These are phyloP conservation scores for Beauveria australis DNA, from an alignment of 2,329 filamentous ascomycete genomes.

Conservation along the genomic window DNA sequence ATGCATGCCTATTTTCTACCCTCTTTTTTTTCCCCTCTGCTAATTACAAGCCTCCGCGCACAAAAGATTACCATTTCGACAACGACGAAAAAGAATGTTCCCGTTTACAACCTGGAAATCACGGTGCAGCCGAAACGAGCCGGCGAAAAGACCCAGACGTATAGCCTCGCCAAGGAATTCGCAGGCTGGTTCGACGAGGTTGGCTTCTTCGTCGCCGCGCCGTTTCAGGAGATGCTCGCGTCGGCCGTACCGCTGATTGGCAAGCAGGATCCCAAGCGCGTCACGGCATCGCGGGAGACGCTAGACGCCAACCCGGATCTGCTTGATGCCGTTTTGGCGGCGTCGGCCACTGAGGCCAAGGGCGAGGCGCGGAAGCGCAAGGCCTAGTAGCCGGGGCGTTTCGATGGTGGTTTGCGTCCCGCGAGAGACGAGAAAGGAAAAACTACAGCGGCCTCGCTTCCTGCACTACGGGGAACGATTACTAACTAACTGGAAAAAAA, in stretches of 20 bases:
- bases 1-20: constrained; percentile 11
- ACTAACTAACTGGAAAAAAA: neutral
- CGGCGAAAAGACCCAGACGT: constrained; percentile 31
- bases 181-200: constrained; percentile 66
- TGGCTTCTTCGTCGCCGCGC: constrained; percentile 63
- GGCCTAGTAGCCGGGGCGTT: constrained; percentile 23
- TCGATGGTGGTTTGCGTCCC: too few species aligned
- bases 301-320: constrained; percentile 36
- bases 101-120: constrained; percentile 70
- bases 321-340: constrained; percentile 39
- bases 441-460: neutral
- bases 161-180: constrained; percentile 55
- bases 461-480: neutral
- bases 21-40: neutral
- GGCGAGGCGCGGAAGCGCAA: constrained; percentile 40
- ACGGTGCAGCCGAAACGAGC: constrained; percentile 33
- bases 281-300: constrained; percentile 29
- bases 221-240: constrained; percentile 73
- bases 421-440: neutral
- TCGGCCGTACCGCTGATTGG: constrained; percentile 59
- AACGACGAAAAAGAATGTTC: constrained; percentile 68
- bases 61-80: constrained; percentile 64
- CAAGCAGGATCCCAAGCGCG: constrained; percentile 53
- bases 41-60: neutral
- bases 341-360: constrained; percentile 24